Base-by-base conservation (phyloP, 768 basidiomycete species). In the Phanerodontia chrysosporium region DNA sequence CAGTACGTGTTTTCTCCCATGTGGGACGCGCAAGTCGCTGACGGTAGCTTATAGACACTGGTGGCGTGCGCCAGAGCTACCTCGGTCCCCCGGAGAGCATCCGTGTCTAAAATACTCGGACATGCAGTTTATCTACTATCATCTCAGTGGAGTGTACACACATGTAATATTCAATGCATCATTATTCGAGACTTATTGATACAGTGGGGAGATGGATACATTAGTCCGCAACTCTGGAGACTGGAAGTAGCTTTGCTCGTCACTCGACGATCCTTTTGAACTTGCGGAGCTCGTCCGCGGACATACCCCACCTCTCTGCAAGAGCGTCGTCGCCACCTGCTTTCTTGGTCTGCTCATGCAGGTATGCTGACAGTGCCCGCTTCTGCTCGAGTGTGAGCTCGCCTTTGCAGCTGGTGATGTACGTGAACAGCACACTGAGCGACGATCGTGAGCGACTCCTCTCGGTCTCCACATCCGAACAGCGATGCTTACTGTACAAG, bases 11-110 rank as follows among this genome's bases (percentile, higher is more conserved):
- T 35, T n/a, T 54, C 36, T 10, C n/a, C 5, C 39, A 8, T 5
- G 30, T 22, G 32, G 30, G 28, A 35, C 32, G 32, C 8, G 32
- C 32, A 7, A 14, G 32, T 7, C 32, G 7, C 32, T 7, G 8
- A 7, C 49, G 62, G 32, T 53, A 52, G 39, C 53, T 49, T 39
- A 16, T 64, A 84, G 85, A 86, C 68, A 77, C 81, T 24, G 84
- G 84, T 32, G 82, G 81, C 16, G 74, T 86, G 6, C 63, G 69
- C 49, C 69, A 78, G 0, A 85, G 83, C 62, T 87, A 85, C 65
- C 74, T 87, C 32, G 85, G 85, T 7, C 85, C 85, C 32, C 83
- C 85, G 1, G 85, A 86, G 68, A 84, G 83, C 66, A 66, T 74
- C 18, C 58, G 56, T 24, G 59, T 67, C 16, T 61, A 48, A 42